phyloP scores from a whole-genome alignment of 352 stramenopile genomes.

The Pythium pyrilobum region DNA sequence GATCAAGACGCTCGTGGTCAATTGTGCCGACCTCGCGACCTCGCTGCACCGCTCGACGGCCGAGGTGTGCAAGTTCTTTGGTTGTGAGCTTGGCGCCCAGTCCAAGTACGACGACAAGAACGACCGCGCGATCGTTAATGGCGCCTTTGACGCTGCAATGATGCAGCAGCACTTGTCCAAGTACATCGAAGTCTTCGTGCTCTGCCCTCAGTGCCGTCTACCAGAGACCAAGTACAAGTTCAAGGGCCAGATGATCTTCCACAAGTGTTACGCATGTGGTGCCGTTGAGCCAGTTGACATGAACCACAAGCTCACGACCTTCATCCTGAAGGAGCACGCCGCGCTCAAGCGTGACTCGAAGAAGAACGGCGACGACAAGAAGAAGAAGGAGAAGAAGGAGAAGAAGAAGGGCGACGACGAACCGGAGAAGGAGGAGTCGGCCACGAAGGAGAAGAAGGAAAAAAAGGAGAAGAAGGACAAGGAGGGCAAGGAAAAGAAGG shows the following conservation, averaged over 20 bases:
- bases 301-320: constrained; percentile 97
- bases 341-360: constrained; percentile 80
- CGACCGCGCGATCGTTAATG: constrained; percentile 96
- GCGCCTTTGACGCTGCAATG: constrained; percentile 89
- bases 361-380: constrained; percentile 84
- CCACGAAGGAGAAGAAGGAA: constrained; percentile 52
- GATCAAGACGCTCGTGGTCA: constrained; percentile 99
- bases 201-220: constrained; percentile 95
- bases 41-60: constrained; percentile 92
- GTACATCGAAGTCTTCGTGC: constrained; percentile 98
- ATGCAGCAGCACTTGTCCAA: constrained; percentile 96
- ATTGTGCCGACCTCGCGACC: constrained; percentile 93
- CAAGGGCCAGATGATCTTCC: constrained; percentile 95
- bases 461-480: constrained; percentile 58
- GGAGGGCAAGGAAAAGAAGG: constrained; percentile 54
- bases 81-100: constrained; percentile 97
- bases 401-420: constrained; percentile 55
- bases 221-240: constrained; percentile 99
- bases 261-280: constrained; percentile 98
- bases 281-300: constrained; percentile 96
- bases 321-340: constrained; percentile 96
- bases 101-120: constrained; percentile 96
- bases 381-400: constrained; percentile 74
- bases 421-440: constrained; percentile 55
- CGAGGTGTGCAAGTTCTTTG: constrained; percentile 99